Percentiles rank a stretch among this genome's conserved stretches.
Evolutionary conservation across 1,284 basidiomycete genomes (phyloP).

Genomic region (Ustilago vetiveriae): DNA sequence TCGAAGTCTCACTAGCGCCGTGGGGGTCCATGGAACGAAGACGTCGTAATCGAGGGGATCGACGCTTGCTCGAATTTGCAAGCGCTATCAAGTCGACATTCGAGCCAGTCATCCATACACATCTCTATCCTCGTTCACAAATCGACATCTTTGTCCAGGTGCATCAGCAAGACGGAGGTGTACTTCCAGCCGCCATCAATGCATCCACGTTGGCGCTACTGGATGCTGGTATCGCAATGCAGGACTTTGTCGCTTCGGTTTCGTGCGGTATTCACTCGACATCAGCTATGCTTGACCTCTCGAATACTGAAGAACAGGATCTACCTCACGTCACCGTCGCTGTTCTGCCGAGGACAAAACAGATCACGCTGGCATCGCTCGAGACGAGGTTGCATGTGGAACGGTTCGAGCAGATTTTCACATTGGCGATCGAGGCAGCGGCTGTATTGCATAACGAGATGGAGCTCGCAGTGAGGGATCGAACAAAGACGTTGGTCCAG

Average conservation of each 20-base stretch:
- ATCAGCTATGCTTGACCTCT: constrained; percentile 82
- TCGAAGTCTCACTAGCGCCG: constrained; percentile 72
- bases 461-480: constrained; percentile 76
- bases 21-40: constrained; percentile 85
- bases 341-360: constrained; percentile 80
- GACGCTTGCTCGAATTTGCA: constrained; percentile 87
- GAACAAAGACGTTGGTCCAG: constrained; percentile 75
- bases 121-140: constrained; percentile 89
- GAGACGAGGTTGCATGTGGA: constrained; percentile 94
- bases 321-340: constrained; percentile 88
- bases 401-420: constrained; percentile 87
- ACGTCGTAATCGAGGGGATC: constrained; percentile 73
- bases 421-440: constrained; percentile 80
- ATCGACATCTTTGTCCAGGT: constrained; percentile 94
- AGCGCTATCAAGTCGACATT: constrained; percentile 90
- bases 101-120: constrained; percentile 89
- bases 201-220: constrained; percentile 90
- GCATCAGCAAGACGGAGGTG: constrained; percentile 85
- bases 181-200: constrained; percentile 93
- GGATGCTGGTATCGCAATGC: constrained; percentile 86
- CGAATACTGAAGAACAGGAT: constrained; percentile 86
- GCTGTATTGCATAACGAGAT: constrained; percentile 85
- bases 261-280: constrained; percentile 70
- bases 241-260: constrained; percentile 87
- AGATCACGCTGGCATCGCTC: constrained; percentile 87